phyloP scores from a whole-genome alignment of 129 eudicot genomes.

The Pseudognaphalium luteoalbum region DNA sequence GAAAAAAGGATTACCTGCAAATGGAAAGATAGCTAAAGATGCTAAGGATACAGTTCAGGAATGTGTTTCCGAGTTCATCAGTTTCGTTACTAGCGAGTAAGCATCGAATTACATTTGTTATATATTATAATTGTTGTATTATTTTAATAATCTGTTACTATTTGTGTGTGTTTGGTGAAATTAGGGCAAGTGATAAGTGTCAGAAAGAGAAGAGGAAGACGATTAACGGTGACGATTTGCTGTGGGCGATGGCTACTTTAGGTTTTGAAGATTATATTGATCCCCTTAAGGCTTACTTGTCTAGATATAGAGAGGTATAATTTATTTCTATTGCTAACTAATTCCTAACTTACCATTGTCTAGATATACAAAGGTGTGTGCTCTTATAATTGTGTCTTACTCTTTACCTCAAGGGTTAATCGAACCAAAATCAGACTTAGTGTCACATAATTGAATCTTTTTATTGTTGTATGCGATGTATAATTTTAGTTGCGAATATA shows the following conservation, averaged over 20 bases:
- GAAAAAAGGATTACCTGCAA: slow-evolving; percentile 67
- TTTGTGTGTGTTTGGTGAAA: neutral
- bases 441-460: neutral
- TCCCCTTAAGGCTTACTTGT: slow-evolving; percentile 61
- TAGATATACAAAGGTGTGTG: neutral
- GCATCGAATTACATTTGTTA: neutral
- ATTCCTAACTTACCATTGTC: neutral
- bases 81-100: slow-evolving; percentile 71
- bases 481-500: neutral
- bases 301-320: slow-evolving; percentile 65
- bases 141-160: neutral
- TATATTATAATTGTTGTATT: neutral
- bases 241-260: slow-evolving; percentile 76
- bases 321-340: neutral
- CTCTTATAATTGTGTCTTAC: neutral
- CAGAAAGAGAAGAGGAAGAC: slow-evolving; percentile 68
- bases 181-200: slow-evolving; percentile 68
- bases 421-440: neutral
- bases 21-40: slow-evolving; percentile 68
- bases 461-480: neutral
- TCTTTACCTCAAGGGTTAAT: neutral
- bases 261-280: slow-evolving; percentile 66
- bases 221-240: slow-evolving; percentile 62
- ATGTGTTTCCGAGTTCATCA: slow-evolving; percentile 73
- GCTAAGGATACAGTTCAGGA: slow-evolving; percentile 75